Conservation (phyloP, 78 protist genomes). For the Speleostelium caveatum region DNA sequence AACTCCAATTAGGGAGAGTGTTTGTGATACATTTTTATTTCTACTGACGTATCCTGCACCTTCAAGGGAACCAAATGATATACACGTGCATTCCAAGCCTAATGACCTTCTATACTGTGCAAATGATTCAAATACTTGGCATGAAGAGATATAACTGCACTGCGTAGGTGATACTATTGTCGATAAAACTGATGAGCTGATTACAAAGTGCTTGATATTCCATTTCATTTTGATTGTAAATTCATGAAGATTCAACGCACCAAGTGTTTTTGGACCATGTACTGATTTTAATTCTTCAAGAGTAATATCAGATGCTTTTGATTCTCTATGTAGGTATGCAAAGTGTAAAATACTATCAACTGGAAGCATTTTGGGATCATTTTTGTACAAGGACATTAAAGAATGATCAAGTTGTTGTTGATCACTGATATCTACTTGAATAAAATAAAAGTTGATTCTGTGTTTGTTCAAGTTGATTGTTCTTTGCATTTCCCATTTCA, state of each 20-base stretch:
- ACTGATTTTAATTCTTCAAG: neutral
- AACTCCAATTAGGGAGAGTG: neutral
- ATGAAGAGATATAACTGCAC: slow-evolving; percentile 74
- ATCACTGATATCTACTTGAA: slow-evolving; percentile 8
- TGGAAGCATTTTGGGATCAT: neutral
- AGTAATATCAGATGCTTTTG: neutral
- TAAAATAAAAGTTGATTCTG: neutral
- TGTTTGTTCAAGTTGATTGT: too few species aligned
- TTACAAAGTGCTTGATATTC: slow-evolving; percentile 49
- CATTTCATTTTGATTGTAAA: neutral
- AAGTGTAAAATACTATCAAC: slow-evolving; percentile 9
- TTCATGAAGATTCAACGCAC: slow-evolving; percentile 75
- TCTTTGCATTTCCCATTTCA: neutral
- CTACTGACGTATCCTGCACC: slow-evolving; percentile 12
- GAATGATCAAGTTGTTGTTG: neutral
- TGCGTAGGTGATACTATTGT: slow-evolving; percentile 51
- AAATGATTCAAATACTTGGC: slow-evolving; percentile 77
- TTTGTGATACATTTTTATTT: neutral
- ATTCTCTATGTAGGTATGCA: neutral
- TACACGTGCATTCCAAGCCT: slow-evolving; percentile 10
- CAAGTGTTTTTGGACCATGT: slow-evolving; percentile 64
- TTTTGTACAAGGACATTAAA: neutral
- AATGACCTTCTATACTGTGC: slow-evolving; percentile 17
- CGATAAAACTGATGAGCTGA: slow-evolving; percentile 40
- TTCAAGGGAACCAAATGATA: slow-evolving; percentile 75